Percentiles rank a stretch among this genome's conserved stretches.
Conservation (phyloP, 108 stramenopile species). For the Parietichytrium sp. region DNA sequence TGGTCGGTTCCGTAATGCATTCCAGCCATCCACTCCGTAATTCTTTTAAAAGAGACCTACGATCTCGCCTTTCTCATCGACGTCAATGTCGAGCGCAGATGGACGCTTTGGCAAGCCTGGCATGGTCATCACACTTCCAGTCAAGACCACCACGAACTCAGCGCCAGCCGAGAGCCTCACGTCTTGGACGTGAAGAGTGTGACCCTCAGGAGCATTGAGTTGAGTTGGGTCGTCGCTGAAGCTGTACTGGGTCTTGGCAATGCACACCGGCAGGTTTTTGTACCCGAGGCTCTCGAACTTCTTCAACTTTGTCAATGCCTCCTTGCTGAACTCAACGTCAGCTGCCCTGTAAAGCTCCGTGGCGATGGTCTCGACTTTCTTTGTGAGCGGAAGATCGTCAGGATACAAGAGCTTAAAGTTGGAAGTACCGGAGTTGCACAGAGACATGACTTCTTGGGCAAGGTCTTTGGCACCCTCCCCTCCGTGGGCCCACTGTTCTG, state of each 20-base stretch:
- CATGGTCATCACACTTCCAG: slow-evolving; percentile 35
- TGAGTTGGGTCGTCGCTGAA: slow-evolving; percentile 24
- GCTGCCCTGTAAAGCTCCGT: slow-evolving; percentile 7
- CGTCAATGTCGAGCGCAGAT: slow-evolving; percentile 35
- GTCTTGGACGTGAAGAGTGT: slow-evolving; percentile 30
- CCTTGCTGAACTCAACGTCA: slow-evolving; percentile 12
- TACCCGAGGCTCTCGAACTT: slow-evolving; percentile 22
- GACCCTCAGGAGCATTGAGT: not conserved
- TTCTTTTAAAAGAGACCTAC: slow-evolving; percentile 30
- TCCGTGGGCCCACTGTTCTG: slow-evolving; percentile 37
- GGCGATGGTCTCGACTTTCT: slow-evolving; percentile 35
- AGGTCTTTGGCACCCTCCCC: slow-evolving; percentile 17
- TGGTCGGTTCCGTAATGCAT: no score
- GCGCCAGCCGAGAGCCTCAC: slow-evolving; percentile 27
- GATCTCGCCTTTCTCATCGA: slow-evolving; percentile 37
- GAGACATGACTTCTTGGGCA: slow-evolving; percentile 1
- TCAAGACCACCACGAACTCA: slow-evolving; percentile 34
- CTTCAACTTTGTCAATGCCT: slow-evolving; percentile 29
- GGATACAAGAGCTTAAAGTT: slow-evolving; percentile 34
- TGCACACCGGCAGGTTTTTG: slow-evolving; percentile 35
- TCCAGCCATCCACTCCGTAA: no score
- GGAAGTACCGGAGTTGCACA: not conserved
- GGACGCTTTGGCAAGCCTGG: slow-evolving; percentile 37
- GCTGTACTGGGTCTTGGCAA: slow-evolving; percentile 40
- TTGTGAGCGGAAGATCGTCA: slow-evolving; percentile 8